Conservation (phyloP, 768 basidiomycete species). For the Pleurotus tuber-regium region DNA sequence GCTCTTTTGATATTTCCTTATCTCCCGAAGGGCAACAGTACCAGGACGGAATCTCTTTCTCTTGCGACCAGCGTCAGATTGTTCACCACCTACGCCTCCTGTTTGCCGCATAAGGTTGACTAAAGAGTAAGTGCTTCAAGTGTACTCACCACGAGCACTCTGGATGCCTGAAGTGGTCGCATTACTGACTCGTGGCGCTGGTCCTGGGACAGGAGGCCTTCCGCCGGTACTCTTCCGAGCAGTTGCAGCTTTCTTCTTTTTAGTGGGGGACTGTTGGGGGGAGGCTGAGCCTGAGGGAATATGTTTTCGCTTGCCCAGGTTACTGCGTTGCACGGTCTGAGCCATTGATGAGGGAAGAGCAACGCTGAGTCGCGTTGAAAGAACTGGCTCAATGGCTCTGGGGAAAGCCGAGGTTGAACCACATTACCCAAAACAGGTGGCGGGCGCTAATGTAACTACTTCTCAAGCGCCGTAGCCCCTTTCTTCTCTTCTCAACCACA, state of each 20-base stretch:
- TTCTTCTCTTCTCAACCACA: neutral
- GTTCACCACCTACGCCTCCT: too few relatives aligned
- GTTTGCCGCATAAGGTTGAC: too few relatives aligned
- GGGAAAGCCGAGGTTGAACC: neutral
- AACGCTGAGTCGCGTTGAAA: constrained; percentile 8
- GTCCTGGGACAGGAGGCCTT: constrained; percentile 35
- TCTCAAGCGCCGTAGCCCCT: neutral
- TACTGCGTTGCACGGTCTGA: constrained; percentile 60
- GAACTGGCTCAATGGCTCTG: constrained; percentile 8
- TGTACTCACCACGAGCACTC: neutral
- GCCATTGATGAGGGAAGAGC: constrained; percentile 47
- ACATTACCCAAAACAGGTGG: neutral
- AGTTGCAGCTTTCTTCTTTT: constrained; percentile 53
- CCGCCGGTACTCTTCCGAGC: constrained; percentile 88
- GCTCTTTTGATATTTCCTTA: constrained; percentile 91
- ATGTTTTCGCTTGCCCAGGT: constrained; percentile 50
- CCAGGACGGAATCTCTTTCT: constrained; percentile 81
- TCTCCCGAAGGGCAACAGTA: constrained; percentile 87
- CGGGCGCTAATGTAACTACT: neutral
- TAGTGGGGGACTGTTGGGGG: constrained; percentile 42
- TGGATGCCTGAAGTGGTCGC: neutral
- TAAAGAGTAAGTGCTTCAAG: too few relatives aligned
- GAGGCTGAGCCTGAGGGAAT: constrained; percentile 40
- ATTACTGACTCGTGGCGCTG: constrained; percentile 2
- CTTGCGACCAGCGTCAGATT: constrained; percentile 44